Percentiles rank a stretch among this genome's conserved stretches.
phyloP scores from a whole-genome alignment of 768 basidiomycete genomes.

The Suillus plorans region DNA sequence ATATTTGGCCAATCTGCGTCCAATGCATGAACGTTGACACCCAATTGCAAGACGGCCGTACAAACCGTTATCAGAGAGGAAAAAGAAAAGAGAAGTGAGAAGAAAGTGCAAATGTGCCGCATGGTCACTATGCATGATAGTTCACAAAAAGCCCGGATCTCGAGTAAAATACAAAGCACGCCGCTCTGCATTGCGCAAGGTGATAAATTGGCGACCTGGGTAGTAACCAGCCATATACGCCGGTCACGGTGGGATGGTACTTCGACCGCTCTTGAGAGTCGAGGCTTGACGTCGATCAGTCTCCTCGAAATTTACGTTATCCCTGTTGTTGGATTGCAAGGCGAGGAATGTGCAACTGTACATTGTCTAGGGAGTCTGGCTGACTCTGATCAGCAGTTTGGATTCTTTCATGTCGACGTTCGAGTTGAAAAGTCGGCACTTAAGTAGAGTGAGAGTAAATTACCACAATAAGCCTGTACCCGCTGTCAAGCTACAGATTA shows the following conservation, averaged over 20 bases:
- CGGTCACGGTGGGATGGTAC: no score
- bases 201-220: background rate
- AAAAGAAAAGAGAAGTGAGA: no score
- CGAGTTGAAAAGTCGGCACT: no score
- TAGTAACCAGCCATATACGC: background rate
- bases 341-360: background rate
- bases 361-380: background rate
- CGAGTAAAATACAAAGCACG: background rate
- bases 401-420: no score
- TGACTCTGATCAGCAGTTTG: background rate
- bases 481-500: background rate
- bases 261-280: background rate
- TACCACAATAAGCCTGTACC: background rate
- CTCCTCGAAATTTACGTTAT: no score
- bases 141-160: background rate
- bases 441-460: background rate
- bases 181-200: background rate
- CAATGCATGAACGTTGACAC: background rate
- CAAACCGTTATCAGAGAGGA: no score
- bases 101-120: no score
- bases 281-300: background rate
- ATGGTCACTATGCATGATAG: background rate
- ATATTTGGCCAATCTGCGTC: background rate
- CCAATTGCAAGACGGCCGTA: no score
- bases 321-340: background rate